Evolutionary conservation across 305 asterid species (phyloP).

Genomic region (Solanum hybrid): DNA sequence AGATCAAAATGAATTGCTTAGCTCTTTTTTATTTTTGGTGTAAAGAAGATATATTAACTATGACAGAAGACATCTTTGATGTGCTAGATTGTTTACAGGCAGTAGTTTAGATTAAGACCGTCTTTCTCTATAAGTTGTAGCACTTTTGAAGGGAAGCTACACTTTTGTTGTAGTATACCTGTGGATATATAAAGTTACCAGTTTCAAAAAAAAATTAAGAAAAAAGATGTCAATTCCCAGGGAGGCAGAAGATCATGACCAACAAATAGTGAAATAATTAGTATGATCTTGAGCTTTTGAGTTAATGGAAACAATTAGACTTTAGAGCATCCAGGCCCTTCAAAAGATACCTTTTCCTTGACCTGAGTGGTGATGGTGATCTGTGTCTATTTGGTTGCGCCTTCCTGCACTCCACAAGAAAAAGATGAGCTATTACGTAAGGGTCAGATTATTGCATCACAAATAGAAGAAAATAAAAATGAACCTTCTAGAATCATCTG

Average conservation of each 20-base stretch:
- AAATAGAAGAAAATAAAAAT: conserved; percentile 2
- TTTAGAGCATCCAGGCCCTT: background rate
- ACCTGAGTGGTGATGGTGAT: conserved; percentile 75
- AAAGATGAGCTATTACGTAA: background rate
- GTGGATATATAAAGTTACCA: background rate
- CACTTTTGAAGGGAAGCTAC: background rate
- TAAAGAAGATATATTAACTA: background rate
- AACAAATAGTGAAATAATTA: background rate
- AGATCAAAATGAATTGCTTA: background rate
- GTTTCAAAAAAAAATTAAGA: background rate
- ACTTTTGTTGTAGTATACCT: background rate
- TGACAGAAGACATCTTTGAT: background rate
- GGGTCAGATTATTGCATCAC: background rate
- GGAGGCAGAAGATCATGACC: background rate
- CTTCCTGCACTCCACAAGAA: conserved; percentile 47
- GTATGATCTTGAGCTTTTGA: background rate
- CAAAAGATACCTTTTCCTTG: conserved; percentile 63
- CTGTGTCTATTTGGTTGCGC: conserved; percentile 45
- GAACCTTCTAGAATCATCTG: conserved; percentile 72
- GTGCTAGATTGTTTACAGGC: background rate
- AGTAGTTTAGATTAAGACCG: background rate
- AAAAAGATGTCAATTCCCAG: background rate
- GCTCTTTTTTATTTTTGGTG: background rate
- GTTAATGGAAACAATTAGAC: background rate
- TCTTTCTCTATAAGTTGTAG: background rate